These are phyloP conservation scores for Fraxinus anomala DNA, from an alignment of 257 asterid species.

Conservation along the genomic window DNA sequence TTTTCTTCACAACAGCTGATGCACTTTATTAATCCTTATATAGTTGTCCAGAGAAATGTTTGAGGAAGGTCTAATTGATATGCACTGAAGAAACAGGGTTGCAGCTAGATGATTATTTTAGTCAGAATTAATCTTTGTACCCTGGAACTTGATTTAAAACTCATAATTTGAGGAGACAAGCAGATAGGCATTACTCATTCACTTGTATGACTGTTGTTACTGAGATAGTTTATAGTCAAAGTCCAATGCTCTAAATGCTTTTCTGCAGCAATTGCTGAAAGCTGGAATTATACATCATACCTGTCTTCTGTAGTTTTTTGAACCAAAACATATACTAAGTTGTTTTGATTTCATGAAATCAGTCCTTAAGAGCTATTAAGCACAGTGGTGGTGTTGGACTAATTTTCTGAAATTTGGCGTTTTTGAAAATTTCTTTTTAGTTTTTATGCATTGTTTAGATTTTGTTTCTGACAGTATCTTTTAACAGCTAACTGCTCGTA, in stretches of 20 bases:
- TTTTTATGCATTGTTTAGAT: neutral
- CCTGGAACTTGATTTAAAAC: neutral
- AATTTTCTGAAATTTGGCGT: neutral
- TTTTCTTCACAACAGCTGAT: neutral
- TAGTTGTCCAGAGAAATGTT: no score
- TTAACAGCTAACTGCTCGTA: constrained; percentile 57
- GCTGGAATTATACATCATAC: neutral
- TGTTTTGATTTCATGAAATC: neutral
- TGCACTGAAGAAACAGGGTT: neutral
- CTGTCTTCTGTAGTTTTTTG: neutral
- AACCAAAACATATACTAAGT: neutral
- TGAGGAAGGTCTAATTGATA: neutral
- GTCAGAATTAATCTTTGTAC: neutral
- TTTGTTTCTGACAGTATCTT: constrained; percentile 18
- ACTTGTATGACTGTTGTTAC: neutral
- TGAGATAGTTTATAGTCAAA: neutral
- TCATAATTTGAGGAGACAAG: neutral
- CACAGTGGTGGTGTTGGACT: neutral
- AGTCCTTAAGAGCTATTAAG: neutral
- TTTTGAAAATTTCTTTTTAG: neutral
- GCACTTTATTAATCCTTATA: neutral
- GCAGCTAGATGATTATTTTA: neutral
- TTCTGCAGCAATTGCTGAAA: neutral
- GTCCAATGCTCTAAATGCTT: neutral
- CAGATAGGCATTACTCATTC: neutral